Conservation (phyloP, 441 rosid species). For the Gossypium trilobum region DNA sequence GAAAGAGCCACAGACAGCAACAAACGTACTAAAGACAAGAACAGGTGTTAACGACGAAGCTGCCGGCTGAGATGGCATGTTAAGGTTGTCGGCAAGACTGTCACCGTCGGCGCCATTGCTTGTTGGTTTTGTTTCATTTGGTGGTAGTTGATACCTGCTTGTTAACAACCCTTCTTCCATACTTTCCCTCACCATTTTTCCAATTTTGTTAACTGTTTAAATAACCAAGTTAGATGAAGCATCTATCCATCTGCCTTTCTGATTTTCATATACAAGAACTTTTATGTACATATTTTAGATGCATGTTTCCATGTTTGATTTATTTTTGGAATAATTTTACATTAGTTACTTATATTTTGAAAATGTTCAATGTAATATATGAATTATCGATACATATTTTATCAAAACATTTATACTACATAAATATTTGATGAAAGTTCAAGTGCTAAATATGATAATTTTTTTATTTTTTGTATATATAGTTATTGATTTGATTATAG, state of each 20-base stretch:
- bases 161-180: conserved; percentile 30
- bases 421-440: too few species aligned
- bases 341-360: too few species aligned
- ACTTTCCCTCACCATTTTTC: conserved; percentile 4
- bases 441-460: too few species aligned
- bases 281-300: too few species aligned
- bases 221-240: neutral
- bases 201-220: neutral
- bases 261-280: neutral
- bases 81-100: neutral
- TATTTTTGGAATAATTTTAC: too few species aligned
- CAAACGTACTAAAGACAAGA: conserved; percentile 32
- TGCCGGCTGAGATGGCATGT: neutral
- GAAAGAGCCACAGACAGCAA: conserved; percentile 45
- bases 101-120: neutral
- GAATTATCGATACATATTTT: too few species aligned
- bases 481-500: too few species aligned
- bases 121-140: conserved; percentile 16
- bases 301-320: too few species aligned
- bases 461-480: too few species aligned
- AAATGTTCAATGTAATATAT: too few species aligned
- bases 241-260: neutral
- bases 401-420: too few species aligned
- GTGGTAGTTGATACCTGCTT: neutral
- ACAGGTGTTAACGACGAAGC: conserved; percentile 19